phyloP scores from a whole-genome alignment of 306 rosid species.

The Casuarina equisetifolia region DNA sequence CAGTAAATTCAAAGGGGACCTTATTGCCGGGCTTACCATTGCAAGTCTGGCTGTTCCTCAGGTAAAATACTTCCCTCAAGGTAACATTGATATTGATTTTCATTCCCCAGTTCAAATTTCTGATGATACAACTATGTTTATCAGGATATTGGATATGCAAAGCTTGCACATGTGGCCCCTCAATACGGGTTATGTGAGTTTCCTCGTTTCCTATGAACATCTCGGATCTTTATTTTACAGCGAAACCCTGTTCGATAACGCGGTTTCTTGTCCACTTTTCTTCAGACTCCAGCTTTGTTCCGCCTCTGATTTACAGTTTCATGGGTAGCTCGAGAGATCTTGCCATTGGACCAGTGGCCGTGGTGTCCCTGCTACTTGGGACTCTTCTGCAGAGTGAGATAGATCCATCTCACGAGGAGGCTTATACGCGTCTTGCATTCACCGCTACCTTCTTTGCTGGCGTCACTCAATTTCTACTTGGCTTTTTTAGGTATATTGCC shows the following conservation, averaged over 20 bases:
- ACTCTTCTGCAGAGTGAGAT: slow-evolving; percentile 43
- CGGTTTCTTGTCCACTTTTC: neutral
- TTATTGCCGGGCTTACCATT: slow-evolving; percentile 65
- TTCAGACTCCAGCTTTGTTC: slow-evolving; percentile 73
- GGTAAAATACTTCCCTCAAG: slow-evolving; percentile 25
- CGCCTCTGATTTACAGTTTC: slow-evolving; percentile 71
- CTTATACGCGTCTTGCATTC: slow-evolving; percentile 57
- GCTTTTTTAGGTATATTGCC: slow-evolving; percentile 50
- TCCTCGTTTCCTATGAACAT: neutral
- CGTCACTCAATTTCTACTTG: slow-evolving; percentile 59
- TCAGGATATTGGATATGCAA: slow-evolving; percentile 49
- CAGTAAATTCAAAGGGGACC: slow-evolving; percentile 52
- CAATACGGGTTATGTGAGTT: slow-evolving; percentile 51
- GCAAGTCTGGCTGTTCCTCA: slow-evolving; percentile 88
- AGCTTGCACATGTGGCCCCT: slow-evolving; percentile 50
- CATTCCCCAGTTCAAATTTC: slow-evolving; percentile 1
- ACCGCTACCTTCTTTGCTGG: slow-evolving; percentile 92
- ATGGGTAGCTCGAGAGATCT: slow-evolving; percentile 89
- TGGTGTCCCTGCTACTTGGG: slow-evolving; percentile 82
- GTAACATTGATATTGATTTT: neutral
- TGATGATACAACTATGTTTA: neutral
- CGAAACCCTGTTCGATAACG: neutral
- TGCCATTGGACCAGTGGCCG: slow-evolving; percentile 89
- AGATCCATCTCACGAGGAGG: slow-evolving; percentile 9
- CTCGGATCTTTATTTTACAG: neutral